Percentiles rank a stretch among this genome's conserved stretches.
Conservation (phyloP, 1,284 basidiomycete genomes). For the Amylostereum areolatum region DNA sequence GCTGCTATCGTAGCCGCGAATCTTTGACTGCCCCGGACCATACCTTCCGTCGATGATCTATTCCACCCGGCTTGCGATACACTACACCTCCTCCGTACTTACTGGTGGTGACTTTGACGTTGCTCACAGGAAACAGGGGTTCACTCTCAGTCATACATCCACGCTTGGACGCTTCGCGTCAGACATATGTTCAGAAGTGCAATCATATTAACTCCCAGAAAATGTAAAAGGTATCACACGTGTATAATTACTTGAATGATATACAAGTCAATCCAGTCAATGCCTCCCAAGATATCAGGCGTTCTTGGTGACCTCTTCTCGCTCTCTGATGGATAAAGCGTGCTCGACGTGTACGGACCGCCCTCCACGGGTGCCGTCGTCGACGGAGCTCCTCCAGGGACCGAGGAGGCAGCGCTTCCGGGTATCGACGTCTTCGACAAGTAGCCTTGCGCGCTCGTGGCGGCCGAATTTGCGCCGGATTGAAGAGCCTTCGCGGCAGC, state of each 20-base stretch:
- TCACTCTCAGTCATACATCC: too few species aligned
- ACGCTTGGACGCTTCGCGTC: too few species aligned
- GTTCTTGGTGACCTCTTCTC: conserved; percentile 17
- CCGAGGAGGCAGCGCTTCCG: conserved; percentile 8
- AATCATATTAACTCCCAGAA: too few species aligned
- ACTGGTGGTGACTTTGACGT: conserved; percentile 4
- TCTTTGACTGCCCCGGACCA: conserved; percentile 22
- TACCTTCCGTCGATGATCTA: conserved; percentile 16
- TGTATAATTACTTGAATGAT: too few species aligned
- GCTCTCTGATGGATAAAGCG: conserved; percentile 27
- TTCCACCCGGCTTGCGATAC: neutral
- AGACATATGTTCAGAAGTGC: too few species aligned
- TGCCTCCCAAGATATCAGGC: neutral
- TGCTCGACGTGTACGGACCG: conserved; percentile 29
- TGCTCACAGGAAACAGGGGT: too few species aligned
- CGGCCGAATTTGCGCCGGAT: conserved; percentile 4
- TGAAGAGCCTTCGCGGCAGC: neutral
- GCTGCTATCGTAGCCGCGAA: conserved; percentile 35
- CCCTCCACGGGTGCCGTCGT: conserved; percentile 38
- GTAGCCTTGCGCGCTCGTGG: conserved; percentile 14
- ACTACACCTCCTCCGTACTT: too few species aligned
- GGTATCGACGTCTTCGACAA: conserved; percentile 17
- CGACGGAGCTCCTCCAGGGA: conserved; percentile 26
- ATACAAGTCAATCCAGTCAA: too few species aligned
- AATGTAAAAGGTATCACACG: too few species aligned